Percentiles rank a stretch among this genome's conserved stretches.
These are phyloP conservation scores for Boletus subcaerulescens DNA, from an alignment of 768 basidiomycete species.

Conservation along the genomic window DNA sequence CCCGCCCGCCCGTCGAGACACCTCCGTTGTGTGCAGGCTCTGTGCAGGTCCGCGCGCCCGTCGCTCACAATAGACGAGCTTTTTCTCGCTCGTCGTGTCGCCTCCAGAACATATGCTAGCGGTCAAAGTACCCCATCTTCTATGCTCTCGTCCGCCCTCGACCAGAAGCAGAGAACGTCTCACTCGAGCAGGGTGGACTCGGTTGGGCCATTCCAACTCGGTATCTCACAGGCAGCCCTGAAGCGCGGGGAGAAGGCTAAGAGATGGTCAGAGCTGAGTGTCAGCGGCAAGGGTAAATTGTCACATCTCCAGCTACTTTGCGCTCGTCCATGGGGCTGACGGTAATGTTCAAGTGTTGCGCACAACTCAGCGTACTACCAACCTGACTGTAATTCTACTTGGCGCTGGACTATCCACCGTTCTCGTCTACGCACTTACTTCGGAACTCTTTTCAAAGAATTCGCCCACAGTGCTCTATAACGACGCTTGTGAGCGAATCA, in stretches of 20 bases:
- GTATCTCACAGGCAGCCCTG: slow-evolving; percentile 56
- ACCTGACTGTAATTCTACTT: slow-evolving; percentile 55
- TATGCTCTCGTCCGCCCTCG: slow-evolving; percentile 61
- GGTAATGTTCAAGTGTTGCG: slow-evolving; percentile 15
- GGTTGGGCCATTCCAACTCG: slow-evolving; percentile 78
- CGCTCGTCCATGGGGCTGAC: not conserved
- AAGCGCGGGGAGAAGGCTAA: slow-evolving; percentile 54
- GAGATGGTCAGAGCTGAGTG: slow-evolving; percentile 78
- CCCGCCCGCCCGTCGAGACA: slow-evolving; percentile 6
- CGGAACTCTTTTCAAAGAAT: slow-evolving; percentile 85
- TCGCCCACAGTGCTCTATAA: slow-evolving; percentile 81
- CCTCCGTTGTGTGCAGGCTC: slow-evolving; percentile 2
- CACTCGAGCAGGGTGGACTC: slow-evolving; percentile 48
- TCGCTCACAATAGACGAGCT: not conserved
- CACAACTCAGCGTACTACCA: slow-evolving; percentile 50
- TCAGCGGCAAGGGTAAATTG: slow-evolving; percentile 68
- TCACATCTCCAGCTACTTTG: not conserved
- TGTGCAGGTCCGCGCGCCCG: not conserved
- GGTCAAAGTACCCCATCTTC: slow-evolving; percentile 46
- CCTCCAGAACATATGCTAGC: slow-evolving; percentile 44
- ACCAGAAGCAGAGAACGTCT: slow-evolving; percentile 47
- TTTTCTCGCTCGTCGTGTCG: not conserved
- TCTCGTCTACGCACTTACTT: slow-evolving; percentile 71
- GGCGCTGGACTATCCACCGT: slow-evolving; percentile 81
- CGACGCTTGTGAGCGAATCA: slow-evolving; percentile 50